phyloP scores from a whole-genome alignment of 2,329 filamentous ascomycete genomes.

The Trichoderma citrinoviride region DNA sequence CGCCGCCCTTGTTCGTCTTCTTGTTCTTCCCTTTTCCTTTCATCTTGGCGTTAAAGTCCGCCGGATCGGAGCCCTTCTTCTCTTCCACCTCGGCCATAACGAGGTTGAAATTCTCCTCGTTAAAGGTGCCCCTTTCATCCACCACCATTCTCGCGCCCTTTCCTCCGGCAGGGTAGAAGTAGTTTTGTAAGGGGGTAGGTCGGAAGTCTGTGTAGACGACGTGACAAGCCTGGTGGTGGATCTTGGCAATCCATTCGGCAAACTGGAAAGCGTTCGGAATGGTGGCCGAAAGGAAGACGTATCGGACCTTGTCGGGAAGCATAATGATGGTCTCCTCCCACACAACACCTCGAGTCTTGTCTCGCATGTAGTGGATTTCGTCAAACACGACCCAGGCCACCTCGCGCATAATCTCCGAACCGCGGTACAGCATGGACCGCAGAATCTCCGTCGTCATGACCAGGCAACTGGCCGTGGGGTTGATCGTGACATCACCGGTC shows the following conservation, averaged over 20 bases:
- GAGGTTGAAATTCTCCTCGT: slow-evolving; percentile 95
- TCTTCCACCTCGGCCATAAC: slow-evolving; percentile 89
- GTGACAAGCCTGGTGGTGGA: slow-evolving; percentile 94
- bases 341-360: slow-evolving; percentile 90
- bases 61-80: slow-evolving; percentile 79
- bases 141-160: slow-evolving; percentile 93
- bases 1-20: slow-evolving; percentile 84
- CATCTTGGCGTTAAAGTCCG: slow-evolving; percentile 73
- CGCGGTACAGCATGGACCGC: slow-evolving; percentile 95
- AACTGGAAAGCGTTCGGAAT: slow-evolving; percentile 99
- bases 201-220: slow-evolving; percentile 99
- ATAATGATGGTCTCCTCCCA: slow-evolving; percentile 99
- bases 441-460: slow-evolving; percentile 99
- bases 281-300: slow-evolving; percentile 96
- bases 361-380: slow-evolving; percentile 97
- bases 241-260: slow-evolving; percentile 98
- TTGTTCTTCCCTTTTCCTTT: slow-evolving; percentile 92
- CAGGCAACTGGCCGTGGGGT: slow-evolving; percentile 93
- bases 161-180: slow-evolving; percentile 91
- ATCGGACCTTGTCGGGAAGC: slow-evolving; percentile 95
- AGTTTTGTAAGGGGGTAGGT: slow-evolving; percentile 93
- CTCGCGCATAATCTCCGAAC: slow-evolving; percentile 99
- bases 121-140: slow-evolving; percentile 93
- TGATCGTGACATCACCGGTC: slow-evolving; percentile 99
- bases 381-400: slow-evolving; percentile 98